A percentile compares a stretch with the other conserved stretches of the same genome.
Evolutionary conservation across 2,329 filamentous ascomycete genomes (phyloP).

Genomic region (Trichoderma sp.): DNA sequence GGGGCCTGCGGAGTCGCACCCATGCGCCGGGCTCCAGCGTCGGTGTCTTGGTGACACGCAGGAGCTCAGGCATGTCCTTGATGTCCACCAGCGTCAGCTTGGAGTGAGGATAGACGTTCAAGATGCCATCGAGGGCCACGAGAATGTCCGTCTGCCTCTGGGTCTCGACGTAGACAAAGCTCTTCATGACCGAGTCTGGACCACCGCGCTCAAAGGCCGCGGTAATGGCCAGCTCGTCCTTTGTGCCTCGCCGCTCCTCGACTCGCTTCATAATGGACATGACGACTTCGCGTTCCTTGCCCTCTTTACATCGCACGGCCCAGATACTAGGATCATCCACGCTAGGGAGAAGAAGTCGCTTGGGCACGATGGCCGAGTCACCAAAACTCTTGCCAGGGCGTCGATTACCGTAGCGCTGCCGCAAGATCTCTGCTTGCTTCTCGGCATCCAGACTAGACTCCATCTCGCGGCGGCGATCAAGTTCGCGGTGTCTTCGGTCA

Average conservation of each 20-base stretch:
- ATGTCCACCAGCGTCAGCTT: slow-evolving; percentile 90
- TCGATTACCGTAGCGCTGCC: slow-evolving; percentile 84
- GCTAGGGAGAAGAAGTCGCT: slow-evolving; percentile 83
- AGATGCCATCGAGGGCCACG: slow-evolving; percentile 78
- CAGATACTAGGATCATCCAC: slow-evolving; percentile 96
- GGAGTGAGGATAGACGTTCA: slow-evolving; percentile 85
- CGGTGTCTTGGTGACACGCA: slow-evolving; percentile 85
- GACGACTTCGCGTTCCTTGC: slow-evolving; percentile 91
- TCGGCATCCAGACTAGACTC: slow-evolving; percentile 90
- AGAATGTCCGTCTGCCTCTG: slow-evolving; percentile 84
- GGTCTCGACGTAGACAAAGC: slow-evolving; percentile 94
- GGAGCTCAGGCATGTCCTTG: slow-evolving; percentile 96
- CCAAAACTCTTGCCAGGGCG: slow-evolving; percentile 65
- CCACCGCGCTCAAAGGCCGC: slow-evolving; percentile 89
- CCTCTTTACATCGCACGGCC: slow-evolving; percentile 89
- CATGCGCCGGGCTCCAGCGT: slow-evolving; percentile 85
- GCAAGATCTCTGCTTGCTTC: slow-evolving; percentile 84
- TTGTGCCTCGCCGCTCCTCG: slow-evolving; percentile 76
- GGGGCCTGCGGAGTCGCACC: slow-evolving; percentile 80
- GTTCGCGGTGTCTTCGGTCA: slow-evolving; percentile 89
- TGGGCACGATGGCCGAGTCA: slow-evolving; percentile 79
- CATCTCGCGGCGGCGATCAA: slow-evolving; percentile 88
- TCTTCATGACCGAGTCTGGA: slow-evolving; percentile 79
- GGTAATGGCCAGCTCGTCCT: slow-evolving; percentile 81
- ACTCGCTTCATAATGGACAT: slow-evolving; percentile 87